Base-by-base conservation (phyloP, 78 protist genomes). In the Monosiga brevicollis region DNA sequence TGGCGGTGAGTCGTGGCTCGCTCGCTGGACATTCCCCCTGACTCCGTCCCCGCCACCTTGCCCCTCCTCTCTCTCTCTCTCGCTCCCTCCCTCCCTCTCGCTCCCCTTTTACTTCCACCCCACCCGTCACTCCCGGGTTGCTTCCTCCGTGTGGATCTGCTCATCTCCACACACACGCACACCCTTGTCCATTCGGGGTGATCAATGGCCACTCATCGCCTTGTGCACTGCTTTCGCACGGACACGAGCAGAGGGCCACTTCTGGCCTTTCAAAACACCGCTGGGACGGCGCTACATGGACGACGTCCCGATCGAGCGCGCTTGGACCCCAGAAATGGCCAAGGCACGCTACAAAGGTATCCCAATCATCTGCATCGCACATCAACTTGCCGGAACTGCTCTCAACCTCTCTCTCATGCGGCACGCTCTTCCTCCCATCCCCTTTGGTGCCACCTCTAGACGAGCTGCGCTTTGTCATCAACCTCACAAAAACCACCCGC, bases 401-500 rank as follows among this genome's bases (percentile, higher is more conserved):
- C 29, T 80, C 73, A 42, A 78, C 20, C 49, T 11, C 23, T 26
- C 49, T 78, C 25, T 42, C 49, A 15, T 6, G 6, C 26, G 34
- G 78, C 11, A 11, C 49, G 39, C 11, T 6, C 34, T 6, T 75
- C 6, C 15, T 38, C 11, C 26, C 6, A 22, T 9, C 42, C 2
- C 42, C 3, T 24, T 2, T 39, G 79, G 3, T 3, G 29, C 42
- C 32, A 1, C 9, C 24, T 41, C 2, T 1, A 41, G 9, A 41
- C 32, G 25, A 72, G 70, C 72, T 83, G 2, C 81, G 86, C 2
- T 2, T 83, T 10, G 74, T 83, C 37, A 42, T 83, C 0, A 73
- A 83, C 74, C 80, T 83, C 15, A 83, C 86, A 9, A 83, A 83
- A 43, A 83, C 80, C 9, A 24, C 10, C 6, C 86, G 86, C 23